phyloP scores from a whole-genome alignment of 345 rosid genomes.

The Gossypium longicalyx region DNA sequence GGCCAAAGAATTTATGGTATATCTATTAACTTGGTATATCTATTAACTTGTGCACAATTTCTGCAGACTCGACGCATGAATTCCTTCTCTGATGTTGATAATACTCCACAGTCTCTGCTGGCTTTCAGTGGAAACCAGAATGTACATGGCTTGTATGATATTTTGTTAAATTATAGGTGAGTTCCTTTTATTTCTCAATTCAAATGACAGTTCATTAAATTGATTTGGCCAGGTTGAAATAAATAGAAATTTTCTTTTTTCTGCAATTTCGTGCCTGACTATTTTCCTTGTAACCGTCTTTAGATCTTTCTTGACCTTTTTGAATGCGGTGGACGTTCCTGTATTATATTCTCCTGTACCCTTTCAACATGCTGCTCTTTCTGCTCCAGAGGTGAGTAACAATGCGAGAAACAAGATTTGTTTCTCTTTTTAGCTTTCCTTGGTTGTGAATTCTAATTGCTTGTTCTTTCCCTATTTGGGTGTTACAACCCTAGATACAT shows the following conservation, averaged over 20 bases:
- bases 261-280: constrained; percentile 12
- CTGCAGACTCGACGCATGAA: constrained; percentile 62
- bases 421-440: not conserved
- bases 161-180: constrained; percentile 84
- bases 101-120: constrained; percentile 78
- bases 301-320: constrained; percentile 68
- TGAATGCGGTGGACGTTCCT: constrained; percentile 73
- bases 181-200: constrained; percentile 6
- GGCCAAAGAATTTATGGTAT: not conserved
- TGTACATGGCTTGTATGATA: constrained; percentile 77
- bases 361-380: constrained; percentile 74
- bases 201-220: not conserved
- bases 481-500: not conserved
- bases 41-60: constrained; percentile 8
- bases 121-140: constrained; percentile 59
- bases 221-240: not conserved
- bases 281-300: constrained; percentile 22
- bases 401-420: not conserved
- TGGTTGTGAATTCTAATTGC: not conserved
- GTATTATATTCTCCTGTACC: constrained; percentile 70
- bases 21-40: not conserved
- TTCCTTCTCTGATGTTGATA: constrained; percentile 62
- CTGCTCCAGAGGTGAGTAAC: constrained; percentile 74
- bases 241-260: not conserved
- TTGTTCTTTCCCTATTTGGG: not conserved